phyloP scores from a whole-genome alignment of 2,329 filamentous ascomycete species.

The Ceratocystis destructans region DNA sequence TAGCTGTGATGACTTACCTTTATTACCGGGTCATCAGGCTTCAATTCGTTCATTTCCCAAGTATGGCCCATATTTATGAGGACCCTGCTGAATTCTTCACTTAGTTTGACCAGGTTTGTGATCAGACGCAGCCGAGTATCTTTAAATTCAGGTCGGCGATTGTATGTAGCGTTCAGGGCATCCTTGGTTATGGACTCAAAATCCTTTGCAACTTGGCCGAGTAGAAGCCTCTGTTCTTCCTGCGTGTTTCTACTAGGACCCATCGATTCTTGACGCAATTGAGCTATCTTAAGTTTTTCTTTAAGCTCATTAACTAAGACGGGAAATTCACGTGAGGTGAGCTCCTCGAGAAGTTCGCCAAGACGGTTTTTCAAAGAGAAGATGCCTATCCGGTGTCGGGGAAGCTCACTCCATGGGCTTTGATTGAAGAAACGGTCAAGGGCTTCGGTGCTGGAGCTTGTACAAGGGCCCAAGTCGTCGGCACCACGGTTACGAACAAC shows the following conservation, averaged over 20 bases:
- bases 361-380: slow-evolving; percentile 22
- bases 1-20: background rate
- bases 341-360: slow-evolving; percentile 23
- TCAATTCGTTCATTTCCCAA: background rate
- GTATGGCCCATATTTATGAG: slow-evolving; percentile 19
- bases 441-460: background rate
- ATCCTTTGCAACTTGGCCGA: slow-evolving; percentile 20
- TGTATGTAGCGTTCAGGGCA: slow-evolving; percentile 20
- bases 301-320: slow-evolving; percentile 22
- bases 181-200: slow-evolving; percentile 20
- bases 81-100: slow-evolving; percentile 18
- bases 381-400: slow-evolving; percentile 22
- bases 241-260: slow-evolving; percentile 19
- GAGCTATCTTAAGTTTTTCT: slow-evolving; percentile 11
- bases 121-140: slow-evolving; percentile 20
- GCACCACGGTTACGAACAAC: slow-evolving; percentile 23
- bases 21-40: rapidly evolving
- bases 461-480: slow-evolving; percentile 18
- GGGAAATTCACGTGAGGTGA: slow-evolving; percentile 24
- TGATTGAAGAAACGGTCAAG: slow-evolving; percentile 29
- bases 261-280: slow-evolving; percentile 13
- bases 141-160: slow-evolving; percentile 15
- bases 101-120: slow-evolving; percentile 21
- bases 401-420: slow-evolving; percentile 27
- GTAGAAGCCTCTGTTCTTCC: slow-evolving; percentile 20